phyloP scores from a whole-genome alignment of 192 early-diverging fungal species.

The Umbelopsis vinacea region DNA sequence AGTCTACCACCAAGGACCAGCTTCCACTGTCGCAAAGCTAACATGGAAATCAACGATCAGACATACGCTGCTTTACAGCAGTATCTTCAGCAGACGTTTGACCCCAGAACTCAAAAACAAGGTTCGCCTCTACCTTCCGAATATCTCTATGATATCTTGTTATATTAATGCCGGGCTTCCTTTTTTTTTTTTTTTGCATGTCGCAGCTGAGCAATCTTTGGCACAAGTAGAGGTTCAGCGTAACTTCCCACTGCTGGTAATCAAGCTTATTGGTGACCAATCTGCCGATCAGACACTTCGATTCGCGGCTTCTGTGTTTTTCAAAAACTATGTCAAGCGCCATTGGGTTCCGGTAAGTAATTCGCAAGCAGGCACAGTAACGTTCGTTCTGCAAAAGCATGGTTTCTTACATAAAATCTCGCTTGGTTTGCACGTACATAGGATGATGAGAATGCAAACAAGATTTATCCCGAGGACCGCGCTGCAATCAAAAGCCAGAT shows the following conservation, averaged over 20 bases:
- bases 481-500: constrained; percentile 81
- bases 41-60: constrained; percentile 58
- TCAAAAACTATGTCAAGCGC: constrained; percentile 96
- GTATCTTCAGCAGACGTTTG: constrained; percentile 63
- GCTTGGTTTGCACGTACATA: neutral
- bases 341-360: constrained; percentile 68
- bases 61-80: constrained; percentile 52
- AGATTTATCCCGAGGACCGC: constrained; percentile 68
- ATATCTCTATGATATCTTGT: neutral
- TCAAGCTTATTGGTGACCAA: constrained; percentile 75
- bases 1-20: neutral
- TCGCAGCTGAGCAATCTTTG: constrained; percentile 63
- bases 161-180: constrained; percentile 21
- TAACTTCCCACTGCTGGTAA: constrained; percentile 71
- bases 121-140: constrained; percentile 46
- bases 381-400: neutral
- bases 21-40: neutral
- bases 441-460: constrained; percentile 62
- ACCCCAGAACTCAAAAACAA: constrained; percentile 59
- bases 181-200: constrained; percentile 22
- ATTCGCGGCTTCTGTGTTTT: constrained; percentile 84
- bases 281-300: constrained; percentile 64
- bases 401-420: neutral
- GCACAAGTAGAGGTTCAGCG: constrained; percentile 55
- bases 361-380: neutral